Conservation (phyloP, 2,329 filamentous ascomycete species). For the Cytospora piceae region DNA sequence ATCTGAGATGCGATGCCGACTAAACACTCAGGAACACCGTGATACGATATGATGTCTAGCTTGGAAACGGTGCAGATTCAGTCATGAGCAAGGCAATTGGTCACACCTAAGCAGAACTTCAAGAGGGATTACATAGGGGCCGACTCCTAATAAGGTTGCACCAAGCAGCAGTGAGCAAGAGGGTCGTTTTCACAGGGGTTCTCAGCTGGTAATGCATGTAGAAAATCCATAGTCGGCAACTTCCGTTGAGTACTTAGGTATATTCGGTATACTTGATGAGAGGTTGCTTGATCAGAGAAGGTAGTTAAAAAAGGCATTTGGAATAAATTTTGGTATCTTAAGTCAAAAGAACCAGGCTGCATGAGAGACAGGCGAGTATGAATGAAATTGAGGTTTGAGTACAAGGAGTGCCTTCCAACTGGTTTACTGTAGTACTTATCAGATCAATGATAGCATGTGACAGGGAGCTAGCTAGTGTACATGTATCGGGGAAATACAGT, state of each 20-base stretch:
- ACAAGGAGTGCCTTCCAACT: neutral
- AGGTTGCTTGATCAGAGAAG: too few species aligned
- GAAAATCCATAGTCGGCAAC: too few species aligned
- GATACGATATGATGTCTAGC: neutral
- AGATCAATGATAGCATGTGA: conserved; percentile 10
- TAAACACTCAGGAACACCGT: neutral
- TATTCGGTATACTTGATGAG: too few species aligned
- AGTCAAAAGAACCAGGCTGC: neutral
- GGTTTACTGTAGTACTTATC: neutral
- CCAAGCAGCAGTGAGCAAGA: neutral
- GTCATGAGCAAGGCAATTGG: neutral
- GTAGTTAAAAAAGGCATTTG: too few species aligned
- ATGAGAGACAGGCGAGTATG: neutral
- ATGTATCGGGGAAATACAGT: neutral
- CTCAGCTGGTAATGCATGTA: too few species aligned
- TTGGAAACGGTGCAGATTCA: neutral
- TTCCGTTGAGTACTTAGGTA: too few species aligned
- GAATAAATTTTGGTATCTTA: too few species aligned
- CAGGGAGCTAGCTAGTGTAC: neutral
- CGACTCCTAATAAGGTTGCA: too few species aligned
- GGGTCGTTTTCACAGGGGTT: neutral
- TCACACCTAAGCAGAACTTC: neutral
- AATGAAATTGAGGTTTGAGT: neutral
- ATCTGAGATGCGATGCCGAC: too few species aligned
- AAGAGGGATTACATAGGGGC: neutral